Conservation (phyloP, 352 stramenopile genomes). For the Phytophthora kernoviae region DNA sequence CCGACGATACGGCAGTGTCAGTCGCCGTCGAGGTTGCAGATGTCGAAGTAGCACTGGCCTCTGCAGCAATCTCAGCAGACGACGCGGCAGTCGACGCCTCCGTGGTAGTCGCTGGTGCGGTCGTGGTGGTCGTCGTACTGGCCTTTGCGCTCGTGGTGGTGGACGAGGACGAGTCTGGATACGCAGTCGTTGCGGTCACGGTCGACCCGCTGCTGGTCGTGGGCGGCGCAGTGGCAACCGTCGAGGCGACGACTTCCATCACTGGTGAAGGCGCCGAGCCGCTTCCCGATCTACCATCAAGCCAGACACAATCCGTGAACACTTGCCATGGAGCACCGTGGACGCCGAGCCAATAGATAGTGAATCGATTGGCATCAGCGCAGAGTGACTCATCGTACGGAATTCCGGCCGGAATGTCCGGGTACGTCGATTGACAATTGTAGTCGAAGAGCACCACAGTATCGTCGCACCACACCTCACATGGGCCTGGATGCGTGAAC, state of each 20-base stretch:
- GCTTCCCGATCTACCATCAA: slow-evolving; percentile 27
- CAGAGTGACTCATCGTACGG: slow-evolving; percentile 52
- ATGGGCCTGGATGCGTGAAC: slow-evolving; percentile 60
- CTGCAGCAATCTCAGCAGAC: slow-evolving; percentile 8
- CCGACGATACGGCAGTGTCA: not conserved
- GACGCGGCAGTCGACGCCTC: slow-evolving; percentile 2
- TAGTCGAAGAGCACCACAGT: slow-evolving; percentile 49
- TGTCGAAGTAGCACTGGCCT: slow-evolving; percentile 10
- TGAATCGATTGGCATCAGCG: slow-evolving; percentile 40
- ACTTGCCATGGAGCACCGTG: slow-evolving; percentile 57
- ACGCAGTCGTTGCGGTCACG: slow-evolving; percentile 26
- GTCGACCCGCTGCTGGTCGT: slow-evolving; percentile 27
- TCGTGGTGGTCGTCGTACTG: slow-evolving; percentile 5
- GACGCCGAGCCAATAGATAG: slow-evolving; percentile 56
- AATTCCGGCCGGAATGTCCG: slow-evolving; percentile 31
- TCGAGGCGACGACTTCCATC: slow-evolving; percentile 16
- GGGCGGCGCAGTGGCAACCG: slow-evolving; percentile 18
- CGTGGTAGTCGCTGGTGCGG: slow-evolving; percentile 1
- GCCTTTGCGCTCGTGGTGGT: slow-evolving; percentile 8
- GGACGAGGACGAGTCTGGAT: slow-evolving; percentile 15
- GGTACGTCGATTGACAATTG: slow-evolving; percentile 51
- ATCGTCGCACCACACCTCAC: slow-evolving; percentile 61
- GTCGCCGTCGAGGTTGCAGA: not conserved
- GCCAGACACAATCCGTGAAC: slow-evolving; percentile 63
- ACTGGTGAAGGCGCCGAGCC: slow-evolving; percentile 22